Evolutionary conservation across 2,329 filamentous ascomycete species (phyloP).

Genomic region (Fusarium armeniacum): DNA sequence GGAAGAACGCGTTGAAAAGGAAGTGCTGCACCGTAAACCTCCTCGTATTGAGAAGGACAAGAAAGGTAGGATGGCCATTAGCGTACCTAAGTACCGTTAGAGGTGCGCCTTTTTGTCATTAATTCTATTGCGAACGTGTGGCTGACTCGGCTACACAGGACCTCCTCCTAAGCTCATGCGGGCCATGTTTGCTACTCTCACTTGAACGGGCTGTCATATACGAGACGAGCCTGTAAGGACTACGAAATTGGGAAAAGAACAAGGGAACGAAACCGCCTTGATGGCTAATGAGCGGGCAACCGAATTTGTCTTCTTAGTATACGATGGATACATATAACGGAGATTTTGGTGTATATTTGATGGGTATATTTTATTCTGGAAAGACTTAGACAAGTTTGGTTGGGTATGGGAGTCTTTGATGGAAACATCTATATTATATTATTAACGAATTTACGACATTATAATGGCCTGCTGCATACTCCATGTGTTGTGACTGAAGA

Average conservation of each 20-base stretch:
- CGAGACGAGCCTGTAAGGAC: slow-evolving; percentile 8
- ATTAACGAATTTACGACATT: slow-evolving; percentile 39
- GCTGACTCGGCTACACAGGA: slow-evolving; percentile 63
- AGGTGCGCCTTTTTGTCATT: slow-evolving; percentile 60
- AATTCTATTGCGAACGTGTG: slow-evolving; percentile 37
- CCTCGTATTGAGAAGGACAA: slow-evolving; percentile 87
- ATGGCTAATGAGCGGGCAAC: slow-evolving; percentile 16
- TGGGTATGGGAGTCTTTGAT: slow-evolving; percentile 23
- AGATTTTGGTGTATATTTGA: slow-evolving; percentile 22
- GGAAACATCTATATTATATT: slow-evolving; percentile 43
- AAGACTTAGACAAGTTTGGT: slow-evolving; percentile 37
- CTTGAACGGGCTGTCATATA: slow-evolving; percentile 57
- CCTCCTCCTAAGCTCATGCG: slow-evolving; percentile 74
- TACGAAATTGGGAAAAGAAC: slow-evolving; percentile 28
- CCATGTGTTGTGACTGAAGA: not conserved
- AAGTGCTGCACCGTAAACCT: slow-evolving; percentile 68
- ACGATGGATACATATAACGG: slow-evolving; percentile 19
- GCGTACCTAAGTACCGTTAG: slow-evolving; percentile 78
- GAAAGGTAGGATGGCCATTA: slow-evolving; percentile 95
- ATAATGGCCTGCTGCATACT: not conserved
- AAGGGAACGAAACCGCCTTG: slow-evolving; percentile 20
- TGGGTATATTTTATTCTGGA: slow-evolving; percentile 9
- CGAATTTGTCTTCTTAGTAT: slow-evolving; percentile 24
- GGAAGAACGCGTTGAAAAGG: slow-evolving; percentile 69
- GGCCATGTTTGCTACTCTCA: slow-evolving; percentile 79